A percentile compares a stretch with the other conserved stretches of the same genome.
These are phyloP conservation scores for Fusarium domesticum DNA, from an alignment of 2,329 filamentous ascomycete genomes.

Conservation along the genomic window DNA sequence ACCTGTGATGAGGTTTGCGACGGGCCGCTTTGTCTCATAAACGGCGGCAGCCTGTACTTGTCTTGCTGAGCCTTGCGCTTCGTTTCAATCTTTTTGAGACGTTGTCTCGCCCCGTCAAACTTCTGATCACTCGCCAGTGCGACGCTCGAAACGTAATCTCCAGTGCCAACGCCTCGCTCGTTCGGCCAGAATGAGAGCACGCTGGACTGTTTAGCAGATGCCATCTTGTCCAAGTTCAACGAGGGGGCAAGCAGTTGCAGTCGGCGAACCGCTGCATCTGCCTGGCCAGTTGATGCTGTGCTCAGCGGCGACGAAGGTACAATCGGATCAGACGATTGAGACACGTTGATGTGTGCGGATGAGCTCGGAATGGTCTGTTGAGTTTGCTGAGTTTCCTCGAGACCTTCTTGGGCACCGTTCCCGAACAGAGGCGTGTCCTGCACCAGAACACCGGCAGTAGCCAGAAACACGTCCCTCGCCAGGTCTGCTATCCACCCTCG, in stretches of 20 bases:
- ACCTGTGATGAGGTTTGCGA: constrained; percentile 16
- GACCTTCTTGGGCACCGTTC: constrained; percentile 7
- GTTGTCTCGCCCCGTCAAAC: constrained; percentile 35
- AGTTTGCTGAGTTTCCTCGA: constrained; percentile 9
- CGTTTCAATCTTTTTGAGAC: constrained; percentile 33
- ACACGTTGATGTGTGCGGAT: constrained; percentile 22
- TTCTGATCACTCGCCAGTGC: constrained; percentile 35
- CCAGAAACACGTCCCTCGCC: constrained; percentile 35
- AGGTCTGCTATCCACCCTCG: constrained; percentile 32
- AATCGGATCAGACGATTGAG: constrained; percentile 18
- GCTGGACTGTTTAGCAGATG: constrained; percentile 27
- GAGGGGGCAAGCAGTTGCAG: constrained; percentile 36
- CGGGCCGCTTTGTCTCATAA: constrained; percentile 27
- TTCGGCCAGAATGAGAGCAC: constrained; percentile 41
- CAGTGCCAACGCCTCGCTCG: constrained; percentile 35
- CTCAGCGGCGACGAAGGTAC: constrained; percentile 25
- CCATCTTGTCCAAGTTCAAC: constrained; percentile 26
- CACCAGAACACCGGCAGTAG: constrained; percentile 36
- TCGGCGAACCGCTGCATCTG: constrained; percentile 34
- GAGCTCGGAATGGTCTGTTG: constrained; percentile 7
- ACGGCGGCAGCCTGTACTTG: constrained; percentile 33
- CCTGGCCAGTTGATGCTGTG: constrained; percentile 6
- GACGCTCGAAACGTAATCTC: constrained; percentile 40
- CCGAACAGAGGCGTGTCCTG: constrained; percentile 34
- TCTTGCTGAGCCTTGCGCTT: constrained; percentile 35